phyloP scores from a whole-genome alignment of 305 asterid species.

The Rubia peregrina region DNA sequence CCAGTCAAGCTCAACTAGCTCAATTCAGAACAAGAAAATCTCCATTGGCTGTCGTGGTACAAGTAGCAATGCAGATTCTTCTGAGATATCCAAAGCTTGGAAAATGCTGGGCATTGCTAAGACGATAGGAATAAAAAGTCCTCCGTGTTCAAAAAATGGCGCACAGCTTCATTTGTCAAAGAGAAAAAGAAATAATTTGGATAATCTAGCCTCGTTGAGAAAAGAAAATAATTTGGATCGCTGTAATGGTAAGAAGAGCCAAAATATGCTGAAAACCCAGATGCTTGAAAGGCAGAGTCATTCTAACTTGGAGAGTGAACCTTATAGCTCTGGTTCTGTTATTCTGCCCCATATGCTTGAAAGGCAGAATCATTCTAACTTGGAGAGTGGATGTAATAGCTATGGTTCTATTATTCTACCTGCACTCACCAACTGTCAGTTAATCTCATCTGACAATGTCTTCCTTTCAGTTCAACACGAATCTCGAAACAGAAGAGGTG shows the following conservation, averaged over 20 bases:
- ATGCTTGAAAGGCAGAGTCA: slow-evolving; percentile 17
- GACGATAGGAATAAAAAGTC: slow-evolving; percentile 25
- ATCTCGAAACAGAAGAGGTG: slow-evolving; percentile 11
- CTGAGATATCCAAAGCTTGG: slow-evolving; percentile 57
- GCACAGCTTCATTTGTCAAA: slow-evolving; percentile 19
- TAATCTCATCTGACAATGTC: slow-evolving; percentile 19
- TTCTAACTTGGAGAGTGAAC: slow-evolving; percentile 11
- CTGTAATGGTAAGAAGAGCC: slow-evolving; percentile 19
- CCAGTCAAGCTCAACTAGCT: slow-evolving; percentile 22
- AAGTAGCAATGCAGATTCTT: slow-evolving; percentile 16
- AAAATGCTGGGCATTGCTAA: slow-evolving; percentile 59
- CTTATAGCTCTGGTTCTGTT: slow-evolving; percentile 1
- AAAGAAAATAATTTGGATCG: slow-evolving; percentile 9
- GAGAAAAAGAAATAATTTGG: slow-evolving; percentile 9
- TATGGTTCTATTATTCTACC: slow-evolving; percentile 9
- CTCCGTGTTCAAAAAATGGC: slow-evolving; percentile 23
- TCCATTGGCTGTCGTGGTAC: slow-evolving; percentile 26
- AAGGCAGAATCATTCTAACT: background rate
- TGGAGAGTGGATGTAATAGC: slow-evolving; percentile 12
- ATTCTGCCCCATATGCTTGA: slow-evolving; percentile 11
- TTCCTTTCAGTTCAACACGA: slow-evolving; percentile 15
- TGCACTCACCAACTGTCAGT: slow-evolving; percentile 11
- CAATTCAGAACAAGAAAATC: slow-evolving; percentile 22
- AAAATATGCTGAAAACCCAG: slow-evolving; percentile 18
- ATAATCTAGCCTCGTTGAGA: slow-evolving; percentile 19